phyloP scores from a whole-genome alignment of 2,329 filamentous ascomycete genomes.

The Apiospora koreana region DNA sequence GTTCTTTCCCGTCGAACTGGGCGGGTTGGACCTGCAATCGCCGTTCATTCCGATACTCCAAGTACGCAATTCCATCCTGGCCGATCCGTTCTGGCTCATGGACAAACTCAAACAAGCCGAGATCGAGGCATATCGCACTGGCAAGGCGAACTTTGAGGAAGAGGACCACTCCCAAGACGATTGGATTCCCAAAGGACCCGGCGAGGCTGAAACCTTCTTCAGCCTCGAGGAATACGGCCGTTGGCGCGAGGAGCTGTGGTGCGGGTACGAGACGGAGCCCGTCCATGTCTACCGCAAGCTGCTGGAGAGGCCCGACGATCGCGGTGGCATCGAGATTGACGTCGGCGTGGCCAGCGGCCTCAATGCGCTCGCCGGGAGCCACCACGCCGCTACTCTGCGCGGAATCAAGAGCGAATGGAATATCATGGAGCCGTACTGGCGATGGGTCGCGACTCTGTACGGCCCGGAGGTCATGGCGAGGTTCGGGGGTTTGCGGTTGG shows the following conservation, averaged over 20 bases:
- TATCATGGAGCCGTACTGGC: conserved; percentile 45
- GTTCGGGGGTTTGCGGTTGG: conserved; percentile 47
- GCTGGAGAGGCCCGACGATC: conserved; percentile 30
- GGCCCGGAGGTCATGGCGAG: conserved; percentile 43
- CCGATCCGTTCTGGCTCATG: conserved; percentile 28
- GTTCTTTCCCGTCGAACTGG: conserved; percentile 46
- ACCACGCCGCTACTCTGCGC: conserved; percentile 7
- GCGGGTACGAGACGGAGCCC: conserved; percentile 27
- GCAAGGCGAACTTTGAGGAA: conserved; percentile 37
- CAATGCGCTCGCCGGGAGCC: conserved; percentile 19
- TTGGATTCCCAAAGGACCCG: conserved; percentile 18
- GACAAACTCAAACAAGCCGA: conserved; percentile 35
- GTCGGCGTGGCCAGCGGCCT: conserved; percentile 26
- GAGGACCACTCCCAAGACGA: conserved; percentile 18
- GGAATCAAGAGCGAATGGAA: conserved; percentile 23
- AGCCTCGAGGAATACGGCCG: conserved; percentile 44
- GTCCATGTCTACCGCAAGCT: conserved; percentile 37
- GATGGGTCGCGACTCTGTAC: conserved; percentile 48
- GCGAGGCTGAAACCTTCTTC: conserved; percentile 43
- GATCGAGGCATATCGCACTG: conserved; percentile 33
- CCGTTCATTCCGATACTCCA: conserved; percentile 46
- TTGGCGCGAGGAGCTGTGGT: conserved; percentile 34
- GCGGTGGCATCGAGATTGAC: conserved; percentile 26
- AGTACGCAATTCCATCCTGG: conserved; percentile 35
- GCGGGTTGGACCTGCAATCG: conserved; percentile 48